Percentiles rank a stretch among this genome's conserved stretches.
Conservation (phyloP, 176 grass and related monocot species). For the Zoysia pacifica region DNA sequence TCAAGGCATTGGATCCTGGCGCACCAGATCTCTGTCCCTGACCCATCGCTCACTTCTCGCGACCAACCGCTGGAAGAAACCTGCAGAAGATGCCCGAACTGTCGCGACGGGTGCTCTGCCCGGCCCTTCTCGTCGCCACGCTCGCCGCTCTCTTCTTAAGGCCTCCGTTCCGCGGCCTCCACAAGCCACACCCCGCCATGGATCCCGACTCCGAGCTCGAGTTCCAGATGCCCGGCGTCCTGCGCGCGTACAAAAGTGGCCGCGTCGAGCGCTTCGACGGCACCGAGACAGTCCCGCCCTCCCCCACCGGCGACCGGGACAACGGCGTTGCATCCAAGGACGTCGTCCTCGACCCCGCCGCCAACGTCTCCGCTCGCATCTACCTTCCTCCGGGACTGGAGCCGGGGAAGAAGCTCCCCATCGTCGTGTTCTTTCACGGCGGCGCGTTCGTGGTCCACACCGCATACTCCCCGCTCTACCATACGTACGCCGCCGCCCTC, state of each 20-base stretch:
- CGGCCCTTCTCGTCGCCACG: constrained; percentile 33
- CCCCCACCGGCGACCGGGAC: constrained; percentile 45
- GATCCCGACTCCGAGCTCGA: constrained; percentile 48
- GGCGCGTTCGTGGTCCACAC: constrained; percentile 80
- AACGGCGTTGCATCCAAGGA: constrained; percentile 71
- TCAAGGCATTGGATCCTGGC: background rate
- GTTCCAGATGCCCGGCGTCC: constrained; percentile 45
- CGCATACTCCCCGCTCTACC: constrained; percentile 58
- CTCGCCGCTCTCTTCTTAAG: constrained; percentile 34
- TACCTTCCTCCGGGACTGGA: constrained; percentile 43
- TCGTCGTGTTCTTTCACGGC: constrained; percentile 88
- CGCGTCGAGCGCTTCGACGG: constrained; percentile 71
- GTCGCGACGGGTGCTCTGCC: constrained; percentile 12
- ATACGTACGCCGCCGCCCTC: constrained; percentile 56
- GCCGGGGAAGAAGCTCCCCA: constrained; percentile 50
- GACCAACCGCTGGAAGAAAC: background rate
- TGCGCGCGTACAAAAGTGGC: constrained; percentile 65
- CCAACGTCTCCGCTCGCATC: constrained; percentile 54
- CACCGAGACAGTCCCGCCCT: constrained; percentile 55
- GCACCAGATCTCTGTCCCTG: background rate
- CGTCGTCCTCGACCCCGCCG: constrained; percentile 45
- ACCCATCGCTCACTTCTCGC: background rate
- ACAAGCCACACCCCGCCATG: constrained; percentile 36
- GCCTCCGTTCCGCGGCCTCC: constrained; percentile 18
- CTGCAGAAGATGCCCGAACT: constrained; percentile 8